Evolutionary conservation across 192 early-diverging fungal genomes (phyloP).

Genomic region (Linnemannia elongata): DNA sequence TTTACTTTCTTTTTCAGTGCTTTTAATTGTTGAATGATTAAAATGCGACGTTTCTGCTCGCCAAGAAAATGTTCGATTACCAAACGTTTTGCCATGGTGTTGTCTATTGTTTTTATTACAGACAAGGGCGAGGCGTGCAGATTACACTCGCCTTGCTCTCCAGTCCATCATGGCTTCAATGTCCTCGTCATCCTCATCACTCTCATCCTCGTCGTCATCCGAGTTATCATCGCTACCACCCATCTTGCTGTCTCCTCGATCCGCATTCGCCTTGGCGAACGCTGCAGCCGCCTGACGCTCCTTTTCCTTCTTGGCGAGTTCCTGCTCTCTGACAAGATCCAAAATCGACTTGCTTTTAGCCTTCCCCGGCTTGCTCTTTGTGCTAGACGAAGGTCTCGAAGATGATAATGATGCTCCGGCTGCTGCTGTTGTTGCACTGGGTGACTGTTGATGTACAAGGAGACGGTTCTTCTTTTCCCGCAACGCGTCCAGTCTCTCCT

Average conservation of each 20-base stretch:
- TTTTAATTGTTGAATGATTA: constrained; percentile 8
- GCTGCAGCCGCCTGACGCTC: constrained; percentile 24
- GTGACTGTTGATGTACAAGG: background rate
- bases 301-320: constrained; percentile 46
- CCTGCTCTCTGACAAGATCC: constrained; percentile 50
- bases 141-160: constrained; percentile 41
- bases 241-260: constrained; percentile 27
- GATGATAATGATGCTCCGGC: background rate
- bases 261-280: constrained; percentile 27
- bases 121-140: background rate
- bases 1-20: background rate
- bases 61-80: background rate
- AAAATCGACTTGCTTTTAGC: constrained; percentile 44
- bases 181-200: constrained; percentile 28
- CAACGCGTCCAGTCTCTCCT: constrained; percentile 36
- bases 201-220: constrained; percentile 29
- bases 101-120: background rate
- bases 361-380: constrained; percentile 19
- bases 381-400: background rate
- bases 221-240: constrained; percentile 23
- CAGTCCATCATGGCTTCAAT: constrained; percentile 59
- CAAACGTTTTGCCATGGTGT: background rate
- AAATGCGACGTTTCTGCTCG: background rate
- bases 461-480: constrained; percentile 46
- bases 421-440: background rate